These are phyloP conservation scores for Triticum dicoccoides DNA, from an alignment of 176 grass and related monocot genomes.

Conservation along the genomic window DNA sequence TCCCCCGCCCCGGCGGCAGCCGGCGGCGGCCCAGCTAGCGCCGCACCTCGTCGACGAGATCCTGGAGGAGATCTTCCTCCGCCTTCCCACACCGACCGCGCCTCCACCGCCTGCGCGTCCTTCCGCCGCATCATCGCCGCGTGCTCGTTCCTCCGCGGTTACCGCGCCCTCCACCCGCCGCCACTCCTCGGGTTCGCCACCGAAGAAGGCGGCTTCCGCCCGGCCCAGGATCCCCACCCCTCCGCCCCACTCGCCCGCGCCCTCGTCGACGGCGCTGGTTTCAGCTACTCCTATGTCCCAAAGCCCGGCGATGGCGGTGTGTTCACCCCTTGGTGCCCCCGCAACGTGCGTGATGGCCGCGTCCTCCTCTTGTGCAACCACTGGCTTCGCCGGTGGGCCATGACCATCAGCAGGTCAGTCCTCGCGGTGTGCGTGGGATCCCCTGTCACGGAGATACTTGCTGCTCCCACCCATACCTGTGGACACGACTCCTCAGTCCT, in stretches of 20 bases:
- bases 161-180: slow-evolving; percentile 4
- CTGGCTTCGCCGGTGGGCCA: background rate
- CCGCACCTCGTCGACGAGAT: background rate
- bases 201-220: background rate
- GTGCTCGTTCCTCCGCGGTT: background rate
- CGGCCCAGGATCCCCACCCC: background rate
- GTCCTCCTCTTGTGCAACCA: background rate
- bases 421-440: slow-evolving; percentile 15
- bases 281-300: no score
- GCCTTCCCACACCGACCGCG: background rate
- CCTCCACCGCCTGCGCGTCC: background rate
- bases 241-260: background rate
- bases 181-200: background rate
- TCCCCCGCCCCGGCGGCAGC: background rate
- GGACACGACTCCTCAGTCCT: no score
- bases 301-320: no score
- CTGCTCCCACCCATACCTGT: slow-evolving; percentile 1
- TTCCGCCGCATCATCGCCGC: background rate
- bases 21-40: background rate
- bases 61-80: slow-evolving; percentile 18
- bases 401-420: background rate
- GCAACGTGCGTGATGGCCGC: no score
- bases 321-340: no score
- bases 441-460: background rate
- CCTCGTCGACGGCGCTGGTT: background rate